Base-by-base conservation (phyloP, 148 eudicot species). In the Rhododendron molle region DNA sequence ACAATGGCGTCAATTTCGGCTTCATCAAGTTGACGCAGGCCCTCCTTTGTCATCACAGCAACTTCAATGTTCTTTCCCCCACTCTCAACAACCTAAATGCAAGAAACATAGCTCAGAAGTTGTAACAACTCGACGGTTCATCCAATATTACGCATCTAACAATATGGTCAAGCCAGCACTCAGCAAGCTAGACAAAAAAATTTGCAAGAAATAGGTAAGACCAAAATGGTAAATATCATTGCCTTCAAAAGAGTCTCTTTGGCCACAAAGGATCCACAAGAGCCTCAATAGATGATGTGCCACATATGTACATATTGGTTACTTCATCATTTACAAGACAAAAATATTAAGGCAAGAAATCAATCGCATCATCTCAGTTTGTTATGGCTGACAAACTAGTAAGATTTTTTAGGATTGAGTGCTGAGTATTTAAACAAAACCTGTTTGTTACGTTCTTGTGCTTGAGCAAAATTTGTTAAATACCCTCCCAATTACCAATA, bases 1-100 rank as follows among this genome's bases (percentile, higher is more conserved):
- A 94, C 99, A 86, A 97, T 89, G 86, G 95, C 93, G 87, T 97
- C 99, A 32, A 94, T 97, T 85, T 97, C 98, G 83, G 93, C 95
- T 89, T 97, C 99, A 83, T 97, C 99, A 40, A 97, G 94, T 89
- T 97, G 99, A 8, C 84, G 88, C 85, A 97, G 93, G 26, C 98
- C 99, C 20, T 91, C 98, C 87, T 91, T 95, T 11, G 92, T 97
- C 99, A 97, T 97, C 46, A 97, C 96, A 44, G 95, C 99, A 83
- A 95, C 96, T 91, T 97, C 99, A 69, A 97, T 92, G 91, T 95
- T 97, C 93, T 97, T 97, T 56, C 99, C 99, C 49, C 99, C 98
- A 83, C 99, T 97, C 89, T 95, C 99, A 49, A 95, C 99, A 86
- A 97, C 99, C 99, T 97, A 78, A 69, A 84, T 38, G 49, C 49